Evolutionary conservation across 148 eudicot species (phyloP), one percentile per base, ranked within the genome.

Genomic region (Beta vulgaris): DNA sequence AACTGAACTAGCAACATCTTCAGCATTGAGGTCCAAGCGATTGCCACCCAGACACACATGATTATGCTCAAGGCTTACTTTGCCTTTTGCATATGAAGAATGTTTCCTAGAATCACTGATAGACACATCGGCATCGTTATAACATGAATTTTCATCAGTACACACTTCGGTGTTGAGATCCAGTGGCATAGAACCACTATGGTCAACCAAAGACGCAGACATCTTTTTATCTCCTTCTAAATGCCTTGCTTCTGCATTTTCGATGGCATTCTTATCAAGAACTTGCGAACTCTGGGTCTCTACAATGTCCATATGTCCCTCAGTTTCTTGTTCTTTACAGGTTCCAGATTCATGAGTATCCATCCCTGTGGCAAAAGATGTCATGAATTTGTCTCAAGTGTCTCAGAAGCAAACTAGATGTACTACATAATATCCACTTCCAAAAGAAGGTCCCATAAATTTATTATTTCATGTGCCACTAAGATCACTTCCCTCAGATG

Each of bases 11-110:
- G 90, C 85, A 61, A 79, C 78, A 68, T 86, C 90, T 66, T 87
- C 91, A 21, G 78, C 77, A 69, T 90, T 94, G 28, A 90, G 87
- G 84, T 91, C 93, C 74, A 86, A 81, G 55, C 76, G 82, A 28
- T 82, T 76, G 44, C 83, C 80, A 71, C 81, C 72, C 42, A 81
- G 40, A 53, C 82, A 76, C 49, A 39, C 43, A 29, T 54, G 14
- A 31, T 63, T 65, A 51, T 62, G 34, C 66, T 34, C 75, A 49
- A 71, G 21, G 40, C 55, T 67, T 25, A 67, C 40, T 55, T 79
- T 79, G 36, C 70, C 63, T n/a, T n/a, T n/a, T n/a, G n/a, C n/a
- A n/a, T n/a, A n/a, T n/a, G n/a, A n/a, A n/a, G n/a, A n/a, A n/a
- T 51, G 64, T 15, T 73, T 75, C 15, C 68, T 36, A 28, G 74